phyloP scores from a whole-genome alignment of 2,329 filamentous ascomycete genomes.

The Colletotrichum incanum region DNA sequence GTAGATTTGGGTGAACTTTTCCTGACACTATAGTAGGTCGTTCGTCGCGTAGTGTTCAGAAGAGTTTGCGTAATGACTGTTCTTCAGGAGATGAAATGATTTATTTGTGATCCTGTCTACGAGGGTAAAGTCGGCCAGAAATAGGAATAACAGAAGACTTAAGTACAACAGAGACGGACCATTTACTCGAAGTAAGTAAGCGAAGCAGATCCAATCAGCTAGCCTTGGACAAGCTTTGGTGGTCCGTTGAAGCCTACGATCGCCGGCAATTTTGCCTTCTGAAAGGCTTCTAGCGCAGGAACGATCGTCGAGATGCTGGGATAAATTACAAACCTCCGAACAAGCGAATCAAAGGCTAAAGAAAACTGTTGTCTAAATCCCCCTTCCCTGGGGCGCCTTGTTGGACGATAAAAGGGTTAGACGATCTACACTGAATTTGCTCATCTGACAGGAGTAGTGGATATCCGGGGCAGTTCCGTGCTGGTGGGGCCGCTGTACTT shows the following conservation, averaged over 20 bases:
- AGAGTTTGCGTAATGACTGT: neutral
- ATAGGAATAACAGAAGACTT: neutral
- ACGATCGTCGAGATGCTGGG: neutral
- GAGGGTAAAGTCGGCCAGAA: neutral
- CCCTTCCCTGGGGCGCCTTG: neutral
- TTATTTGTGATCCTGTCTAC: neutral
- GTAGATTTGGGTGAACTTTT: too few relatives aligned
- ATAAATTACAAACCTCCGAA: neutral
- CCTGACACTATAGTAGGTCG: neutral
- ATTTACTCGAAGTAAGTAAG: neutral
- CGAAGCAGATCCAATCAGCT: neutral
- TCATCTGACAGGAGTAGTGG: neutral
- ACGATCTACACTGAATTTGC: neutral
- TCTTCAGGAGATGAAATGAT: neutral
- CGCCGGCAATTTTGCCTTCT: constrained; percentile 24
- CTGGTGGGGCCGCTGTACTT: neutral
- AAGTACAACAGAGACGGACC: neutral
- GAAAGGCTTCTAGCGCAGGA: constrained; percentile 28
- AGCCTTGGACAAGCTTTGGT: neutral
- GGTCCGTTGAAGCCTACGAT: neutral
- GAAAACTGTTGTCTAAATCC: neutral
- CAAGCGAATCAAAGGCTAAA: neutral
- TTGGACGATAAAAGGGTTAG: neutral
- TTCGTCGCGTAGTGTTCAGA: neutral
- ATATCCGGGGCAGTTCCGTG: neutral